These are phyloP conservation scores for Giardia duodenalis DNA, from an alignment of 208 protist genomes.

Conservation along the genomic window DNA sequence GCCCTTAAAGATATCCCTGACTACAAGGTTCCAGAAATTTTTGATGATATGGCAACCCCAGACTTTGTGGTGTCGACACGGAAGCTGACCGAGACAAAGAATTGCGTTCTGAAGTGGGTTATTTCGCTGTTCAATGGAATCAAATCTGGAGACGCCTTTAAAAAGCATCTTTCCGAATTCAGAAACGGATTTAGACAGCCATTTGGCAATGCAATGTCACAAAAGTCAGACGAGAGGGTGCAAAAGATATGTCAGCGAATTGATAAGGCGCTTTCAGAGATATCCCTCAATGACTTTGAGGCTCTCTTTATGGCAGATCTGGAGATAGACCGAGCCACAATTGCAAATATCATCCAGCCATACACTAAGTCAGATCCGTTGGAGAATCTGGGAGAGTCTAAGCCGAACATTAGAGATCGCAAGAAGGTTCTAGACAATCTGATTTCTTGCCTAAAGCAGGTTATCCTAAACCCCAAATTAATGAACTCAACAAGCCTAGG, in stretches of 20 bases:
- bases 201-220: conserved; percentile 20
- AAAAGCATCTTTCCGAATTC: conserved; percentile 14
- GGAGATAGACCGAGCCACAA: background rate
- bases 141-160: background rate
- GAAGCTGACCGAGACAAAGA: background rate
- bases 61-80: background rate
- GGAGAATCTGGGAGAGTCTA: background rate
- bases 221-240: background rate
- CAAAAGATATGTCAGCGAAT: background rate
- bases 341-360: background rate
- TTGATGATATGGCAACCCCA: background rate
- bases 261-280: background rate
- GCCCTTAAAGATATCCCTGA: background rate
- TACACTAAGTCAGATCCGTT: background rate
- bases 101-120: background rate
- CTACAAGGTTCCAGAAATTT: background rate
- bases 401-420: background rate
- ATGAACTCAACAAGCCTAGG: background rate
- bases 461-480: background rate
- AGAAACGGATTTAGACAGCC: conserved; percentile 28
- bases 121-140: background rate
- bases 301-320: background rate
- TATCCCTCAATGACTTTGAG: conserved; percentile 14
- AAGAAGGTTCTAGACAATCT: background rate
- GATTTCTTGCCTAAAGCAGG: background rate